Percentiles rank a stretch among this genome's conserved stretches.
Evolutionary conservation across 768 basidiomycete genomes (phyloP).

Genomic region (Glaciozyma martinii): DNA sequence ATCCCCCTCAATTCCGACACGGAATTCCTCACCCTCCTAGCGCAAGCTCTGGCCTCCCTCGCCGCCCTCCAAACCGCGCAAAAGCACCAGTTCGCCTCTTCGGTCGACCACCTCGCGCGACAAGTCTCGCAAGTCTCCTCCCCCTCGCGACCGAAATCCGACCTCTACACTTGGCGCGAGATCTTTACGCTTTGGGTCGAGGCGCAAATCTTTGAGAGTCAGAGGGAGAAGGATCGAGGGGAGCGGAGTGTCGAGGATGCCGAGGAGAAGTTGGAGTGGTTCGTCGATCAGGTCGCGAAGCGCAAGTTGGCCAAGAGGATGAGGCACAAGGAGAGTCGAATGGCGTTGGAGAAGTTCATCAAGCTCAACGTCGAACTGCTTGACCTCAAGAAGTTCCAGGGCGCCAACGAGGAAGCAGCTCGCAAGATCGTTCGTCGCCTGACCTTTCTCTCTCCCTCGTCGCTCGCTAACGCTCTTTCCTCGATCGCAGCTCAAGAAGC

Average conservation of each 20-base stretch:
- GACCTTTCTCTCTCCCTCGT: not conserved
- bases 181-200: constrained; percentile 77
- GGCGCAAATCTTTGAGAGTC: constrained; percentile 70
- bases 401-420: constrained; percentile 77
- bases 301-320: constrained; percentile 53
- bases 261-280: constrained; percentile 56
- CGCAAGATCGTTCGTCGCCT: constrained; percentile 57
- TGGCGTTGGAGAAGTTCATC: constrained; percentile 61
- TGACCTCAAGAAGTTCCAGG: constrained; percentile 76
- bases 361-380: constrained; percentile 68
- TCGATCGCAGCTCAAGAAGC: constrained; percentile 62
- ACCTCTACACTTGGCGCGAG: constrained; percentile 80
- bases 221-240: constrained; percentile 56
- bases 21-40: constrained; percentile 69
- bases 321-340: constrained; percentile 50
- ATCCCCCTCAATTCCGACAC: constrained; percentile 72
- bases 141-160: constrained; percentile 44
- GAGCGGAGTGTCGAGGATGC: constrained; percentile 58
- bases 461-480: not conserved
- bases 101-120: constrained; percentile 45
- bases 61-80: constrained; percentile 46
- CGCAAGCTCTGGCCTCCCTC: constrained; percentile 48
- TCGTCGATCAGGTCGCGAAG: constrained; percentile 53
- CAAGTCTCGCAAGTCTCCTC: constrained; percentile 39
- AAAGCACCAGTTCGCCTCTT: constrained; percentile 48